phyloP scores from a whole-genome alignment of 1,284 basidiomycete genomes.

The Golubevia sp. region DNA sequence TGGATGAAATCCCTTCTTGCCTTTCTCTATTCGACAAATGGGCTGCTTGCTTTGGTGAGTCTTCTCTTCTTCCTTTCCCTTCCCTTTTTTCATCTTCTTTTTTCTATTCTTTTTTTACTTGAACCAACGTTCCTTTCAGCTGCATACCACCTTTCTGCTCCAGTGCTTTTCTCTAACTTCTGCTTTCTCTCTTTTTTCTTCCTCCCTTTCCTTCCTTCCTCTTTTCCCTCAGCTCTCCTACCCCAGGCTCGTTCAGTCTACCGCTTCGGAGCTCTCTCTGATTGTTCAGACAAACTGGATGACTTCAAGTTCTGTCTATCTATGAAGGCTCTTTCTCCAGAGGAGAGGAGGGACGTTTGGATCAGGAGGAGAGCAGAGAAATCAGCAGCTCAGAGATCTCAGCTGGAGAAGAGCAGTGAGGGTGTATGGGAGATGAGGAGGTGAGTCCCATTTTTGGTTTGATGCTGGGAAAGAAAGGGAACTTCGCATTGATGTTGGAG shows the following conservation, averaged over 20 bases:
- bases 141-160: no score
- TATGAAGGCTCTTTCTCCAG: constrained; percentile 75
- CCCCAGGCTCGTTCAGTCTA: constrained; percentile 84
- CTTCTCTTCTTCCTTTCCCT: background rate
- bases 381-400: constrained; percentile 76
- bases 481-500: no score
- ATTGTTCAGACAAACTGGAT: constrained; percentile 79
- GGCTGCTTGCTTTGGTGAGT: constrained; percentile 44
- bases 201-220: constrained; percentile 1
- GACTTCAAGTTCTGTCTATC: constrained; percentile 96
- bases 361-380: constrained; percentile 82
- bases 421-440: constrained; percentile 87
- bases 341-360: constrained; percentile 80
- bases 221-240: constrained; percentile 69
- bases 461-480: no score
- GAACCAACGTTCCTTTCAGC: no score
- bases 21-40: constrained; percentile 51
- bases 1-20: constrained; percentile 41
- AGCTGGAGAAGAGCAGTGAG: constrained; percentile 77
- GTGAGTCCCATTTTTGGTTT: constrained; percentile 67
- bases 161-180: background rate
- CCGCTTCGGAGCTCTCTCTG: constrained; percentile 77
- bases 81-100: background rate
- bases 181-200: background rate
- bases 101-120: background rate